A percentile compares a stretch with the other conserved stretches of the same genome.
Conservation (phyloP, 2,329 filamentous ascomycete genomes). For the Hypoxylon sp. region DNA sequence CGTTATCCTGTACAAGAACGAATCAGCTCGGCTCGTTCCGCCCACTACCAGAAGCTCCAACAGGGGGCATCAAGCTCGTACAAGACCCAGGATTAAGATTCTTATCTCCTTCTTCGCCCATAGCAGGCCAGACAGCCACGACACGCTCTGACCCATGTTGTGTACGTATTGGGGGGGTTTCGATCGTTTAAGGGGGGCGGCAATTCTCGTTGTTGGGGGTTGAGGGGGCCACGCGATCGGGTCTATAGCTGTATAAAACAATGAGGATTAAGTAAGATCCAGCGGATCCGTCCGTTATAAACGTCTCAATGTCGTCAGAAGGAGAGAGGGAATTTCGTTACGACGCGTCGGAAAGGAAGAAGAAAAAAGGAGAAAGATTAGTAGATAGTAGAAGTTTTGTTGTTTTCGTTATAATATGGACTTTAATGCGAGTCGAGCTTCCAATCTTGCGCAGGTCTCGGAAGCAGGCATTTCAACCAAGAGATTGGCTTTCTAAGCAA, state of each 20-base stretch:
- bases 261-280: slow-evolving; percentile 19
- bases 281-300: slow-evolving; percentile 1
- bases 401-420: slow-evolving; percentile 4
- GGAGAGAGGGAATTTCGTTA: slow-evolving; percentile 25
- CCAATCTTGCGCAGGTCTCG: slow-evolving; percentile 30
- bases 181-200: slow-evolving; percentile 13
- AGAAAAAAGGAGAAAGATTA: slow-evolving; percentile 5
- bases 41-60: slow-evolving; percentile 25
- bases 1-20: slow-evolving; percentile 79
- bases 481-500: slow-evolving; percentile 40
- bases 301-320: slow-evolving; percentile 3
- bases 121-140: slow-evolving; percentile 77
- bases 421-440: slow-evolving; percentile 6
- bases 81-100: slow-evolving; percentile 93
- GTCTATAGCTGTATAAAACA: slow-evolving; percentile 27
- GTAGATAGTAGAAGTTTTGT: slow-evolving; percentile 10
- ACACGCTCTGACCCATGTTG: slow-evolving; percentile 73
- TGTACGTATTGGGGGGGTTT: slow-evolving; percentile 27
- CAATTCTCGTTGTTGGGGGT: slow-evolving; percentile 10
- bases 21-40: slow-evolving; percentile 28
- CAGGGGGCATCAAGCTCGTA: slow-evolving; percentile 60
- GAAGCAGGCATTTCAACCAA: slow-evolving; percentile 7
- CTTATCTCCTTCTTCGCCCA: slow-evolving; percentile 98
- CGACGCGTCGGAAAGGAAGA: slow-evolving; percentile 27
- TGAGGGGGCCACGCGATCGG: slow-evolving; percentile 33